phyloP scores from a whole-genome alignment of 345 rosid species.

The Corchorus capsularis region DNA sequence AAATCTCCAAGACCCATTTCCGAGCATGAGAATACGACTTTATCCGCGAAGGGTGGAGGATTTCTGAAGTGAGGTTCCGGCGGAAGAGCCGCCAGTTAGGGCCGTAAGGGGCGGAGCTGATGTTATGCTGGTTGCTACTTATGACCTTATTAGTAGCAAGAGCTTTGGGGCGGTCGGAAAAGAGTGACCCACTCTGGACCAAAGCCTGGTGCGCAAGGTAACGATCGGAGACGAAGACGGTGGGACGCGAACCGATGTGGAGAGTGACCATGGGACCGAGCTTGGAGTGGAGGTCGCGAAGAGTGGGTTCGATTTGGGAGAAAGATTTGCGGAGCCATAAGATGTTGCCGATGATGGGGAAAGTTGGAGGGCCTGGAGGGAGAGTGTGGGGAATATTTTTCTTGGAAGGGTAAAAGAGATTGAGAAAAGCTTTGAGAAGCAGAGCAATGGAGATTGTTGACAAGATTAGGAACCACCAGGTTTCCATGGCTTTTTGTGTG shows the following conservation, averaged over 20 bases:
- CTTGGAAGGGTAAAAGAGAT: not conserved
- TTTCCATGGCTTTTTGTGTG: constrained; percentile 21
- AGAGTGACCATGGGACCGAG: constrained; percentile 46
- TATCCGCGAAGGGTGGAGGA: constrained; percentile 39
- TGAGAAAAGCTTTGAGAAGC: constrained; percentile 18
- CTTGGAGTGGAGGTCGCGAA: constrained; percentile 29
- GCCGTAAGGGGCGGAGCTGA: constrained; percentile 45
- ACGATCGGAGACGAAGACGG: constrained; percentile 44
- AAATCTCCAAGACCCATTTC: constrained; percentile 42
- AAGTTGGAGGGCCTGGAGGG: constrained; percentile 33
- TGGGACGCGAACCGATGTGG: constrained; percentile 38
- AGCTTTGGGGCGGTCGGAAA: constrained; percentile 44
- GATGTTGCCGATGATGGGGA: constrained; percentile 30
- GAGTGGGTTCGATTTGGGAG: constrained; percentile 14
- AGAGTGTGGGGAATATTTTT: not conserved
- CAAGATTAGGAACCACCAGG: constrained; percentile 25
- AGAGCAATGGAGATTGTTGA: constrained; percentile 11
- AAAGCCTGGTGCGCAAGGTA: constrained; percentile 48
- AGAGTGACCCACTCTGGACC: constrained; percentile 44
- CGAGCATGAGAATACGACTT: constrained; percentile 30
- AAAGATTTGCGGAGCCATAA: constrained; percentile 15
- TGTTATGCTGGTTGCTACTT: constrained; percentile 36
- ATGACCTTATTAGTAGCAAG: constrained; percentile 27
- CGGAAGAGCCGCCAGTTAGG: constrained; percentile 48
- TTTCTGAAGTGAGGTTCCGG: constrained; percentile 47